These are phyloP conservation scores for Trypanosoma brucei DNA, from an alignment of 208 protist species.

Conservation along the genomic window DNA sequence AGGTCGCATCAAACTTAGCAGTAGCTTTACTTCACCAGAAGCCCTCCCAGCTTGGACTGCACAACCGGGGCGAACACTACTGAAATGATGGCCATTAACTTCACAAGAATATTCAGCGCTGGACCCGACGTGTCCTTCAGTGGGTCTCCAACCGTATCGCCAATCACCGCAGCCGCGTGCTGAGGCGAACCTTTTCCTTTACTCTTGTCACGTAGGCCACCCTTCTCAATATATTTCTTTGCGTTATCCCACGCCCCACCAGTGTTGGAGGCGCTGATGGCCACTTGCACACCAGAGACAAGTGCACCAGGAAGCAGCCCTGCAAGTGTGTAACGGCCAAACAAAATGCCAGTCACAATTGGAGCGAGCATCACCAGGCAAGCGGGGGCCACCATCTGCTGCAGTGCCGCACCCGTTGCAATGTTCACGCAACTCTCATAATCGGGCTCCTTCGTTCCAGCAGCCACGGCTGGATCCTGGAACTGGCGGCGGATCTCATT, in stretches of 20 bases:
- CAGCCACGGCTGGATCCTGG: slow-evolving; percentile 63
- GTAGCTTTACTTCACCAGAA: slow-evolving; percentile 31
- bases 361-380: slow-evolving; percentile 91
- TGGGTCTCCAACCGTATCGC: slow-evolving; percentile 96
- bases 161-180: slow-evolving; percentile 94
- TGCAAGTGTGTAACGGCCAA: slow-evolving; percentile 88
- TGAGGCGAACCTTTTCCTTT: slow-evolving; percentile 89
- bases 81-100: slow-evolving; percentile 94
- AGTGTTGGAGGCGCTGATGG: slow-evolving; percentile 92
- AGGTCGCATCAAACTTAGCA: too few relatives aligned
- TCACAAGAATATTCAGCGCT: slow-evolving; percentile 95
- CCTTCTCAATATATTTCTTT: slow-evolving; percentile 96
- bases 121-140: slow-evolving; percentile 96
- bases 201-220: slow-evolving; percentile 79
- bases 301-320: slow-evolving; percentile 88
- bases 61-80: slow-evolving; percentile 91
- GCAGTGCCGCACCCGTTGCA: slow-evolving; percentile 85
- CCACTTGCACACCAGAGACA: slow-evolving; percentile 91
- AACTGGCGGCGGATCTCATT: slow-evolving; percentile 94
- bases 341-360: slow-evolving; percentile 87
- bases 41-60: slow-evolving; percentile 72
- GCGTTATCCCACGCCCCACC: slow-evolving; percentile 97
- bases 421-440: slow-evolving; percentile 93
- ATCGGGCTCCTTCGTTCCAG: slow-evolving; percentile 87
- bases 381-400: slow-evolving; percentile 93